Percentiles rank a stretch among this genome's conserved stretches.
These are phyloP conservation scores for Cyclotella kingstonii DNA, from an alignment of 108 stramenopile species.

Conservation along the genomic window DNA sequence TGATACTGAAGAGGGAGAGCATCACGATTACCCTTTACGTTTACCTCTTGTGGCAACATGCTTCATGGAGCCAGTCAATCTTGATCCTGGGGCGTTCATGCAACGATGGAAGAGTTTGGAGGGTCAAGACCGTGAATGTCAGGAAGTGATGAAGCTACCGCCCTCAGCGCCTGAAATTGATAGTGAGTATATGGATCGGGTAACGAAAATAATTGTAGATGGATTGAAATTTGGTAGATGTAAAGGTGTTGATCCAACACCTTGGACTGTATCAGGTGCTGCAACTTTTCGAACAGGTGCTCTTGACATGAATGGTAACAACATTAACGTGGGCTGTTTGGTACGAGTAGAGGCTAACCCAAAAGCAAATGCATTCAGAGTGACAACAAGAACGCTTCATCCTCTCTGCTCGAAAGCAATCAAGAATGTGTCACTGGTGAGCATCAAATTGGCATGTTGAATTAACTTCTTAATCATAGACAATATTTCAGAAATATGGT, in stretches of 20 bases:
- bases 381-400: constrained; percentile 87
- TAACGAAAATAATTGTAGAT: constrained; percentile 76
- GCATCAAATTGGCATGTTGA: constrained; percentile 66
- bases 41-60: constrained; percentile 91
- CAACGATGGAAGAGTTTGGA: constrained; percentile 90
- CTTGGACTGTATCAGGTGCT: constrained; percentile 87
- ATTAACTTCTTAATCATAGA: no score
- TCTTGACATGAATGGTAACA: constrained; percentile 85
- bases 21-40: constrained; percentile 83
- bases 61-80: constrained; percentile 89
- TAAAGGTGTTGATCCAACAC: constrained; percentile 82
- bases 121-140: constrained; percentile 87
- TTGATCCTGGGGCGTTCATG: constrained; percentile 68
- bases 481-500: no score
- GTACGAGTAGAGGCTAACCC: constrained; percentile 91
- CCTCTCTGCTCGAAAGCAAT: constrained; percentile 87
- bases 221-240: constrained; percentile 87
- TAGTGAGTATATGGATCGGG: constrained; percentile 83
- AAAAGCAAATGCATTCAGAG: constrained; percentile 85
- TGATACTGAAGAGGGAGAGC: constrained; percentile 76
- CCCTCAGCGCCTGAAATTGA: constrained; percentile 71
- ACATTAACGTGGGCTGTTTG: constrained; percentile 87
- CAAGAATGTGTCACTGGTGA: constrained; percentile 89
- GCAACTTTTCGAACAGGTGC: constrained; percentile 86
- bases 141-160: constrained; percentile 89